Percentiles rank a stretch among this genome's conserved stretches.
phyloP scores from a whole-genome alignment of 208 protist species.

The Trypanosoma platydactyli region DNA sequence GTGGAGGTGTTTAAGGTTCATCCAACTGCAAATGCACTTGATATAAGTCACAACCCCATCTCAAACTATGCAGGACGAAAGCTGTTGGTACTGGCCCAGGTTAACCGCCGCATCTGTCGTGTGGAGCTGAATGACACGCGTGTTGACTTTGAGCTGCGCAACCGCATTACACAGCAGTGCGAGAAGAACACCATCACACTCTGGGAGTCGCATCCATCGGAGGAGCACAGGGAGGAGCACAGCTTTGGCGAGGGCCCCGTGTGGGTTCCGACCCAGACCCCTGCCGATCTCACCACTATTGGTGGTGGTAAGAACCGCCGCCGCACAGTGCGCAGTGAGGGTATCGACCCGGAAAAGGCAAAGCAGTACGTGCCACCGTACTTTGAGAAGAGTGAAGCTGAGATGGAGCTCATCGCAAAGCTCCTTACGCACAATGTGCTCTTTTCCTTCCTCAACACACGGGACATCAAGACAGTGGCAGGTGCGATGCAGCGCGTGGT shows the following conservation, averaged over 20 bases:
- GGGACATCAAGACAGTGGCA: slow-evolving; percentile 68
- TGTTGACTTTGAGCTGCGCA: slow-evolving; percentile 85
- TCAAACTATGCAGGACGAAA: slow-evolving; percentile 90
- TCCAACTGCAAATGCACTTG: slow-evolving; percentile 72
- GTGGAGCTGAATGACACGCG: slow-evolving; percentile 80
- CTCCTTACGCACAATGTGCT: slow-evolving; percentile 86
- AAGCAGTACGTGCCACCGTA: slow-evolving; percentile 79
- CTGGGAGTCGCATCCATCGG: slow-evolving; percentile 50
- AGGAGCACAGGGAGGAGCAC: slow-evolving; percentile 34
- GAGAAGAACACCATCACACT: slow-evolving; percentile 80
- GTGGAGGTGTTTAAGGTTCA: slow-evolving; percentile 84
- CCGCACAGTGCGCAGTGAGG: slow-evolving; percentile 78
- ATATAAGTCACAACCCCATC: slow-evolving; percentile 86
- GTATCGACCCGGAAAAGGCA: slow-evolving; percentile 82
- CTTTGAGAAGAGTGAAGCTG: slow-evolving; percentile 76
- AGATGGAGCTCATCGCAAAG: slow-evolving; percentile 70
- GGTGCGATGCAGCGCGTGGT: slow-evolving; percentile 78
- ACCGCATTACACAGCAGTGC: slow-evolving; percentile 78
- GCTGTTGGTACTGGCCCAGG: slow-evolving; percentile 77
- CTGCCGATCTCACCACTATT: slow-evolving; percentile 72
- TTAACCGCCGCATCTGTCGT: slow-evolving; percentile 77
- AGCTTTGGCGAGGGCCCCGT: slow-evolving; percentile 67
- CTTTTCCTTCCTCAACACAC: slow-evolving; percentile 78
- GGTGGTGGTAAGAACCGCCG: slow-evolving; percentile 68
- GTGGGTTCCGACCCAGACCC: slow-evolving; percentile 64